Evolutionary conservation across 2,329 filamentous ascomycete species (phyloP), one percentile per base, ranked within the genome.

Genomic region (Falciphora oryzae): DNA sequence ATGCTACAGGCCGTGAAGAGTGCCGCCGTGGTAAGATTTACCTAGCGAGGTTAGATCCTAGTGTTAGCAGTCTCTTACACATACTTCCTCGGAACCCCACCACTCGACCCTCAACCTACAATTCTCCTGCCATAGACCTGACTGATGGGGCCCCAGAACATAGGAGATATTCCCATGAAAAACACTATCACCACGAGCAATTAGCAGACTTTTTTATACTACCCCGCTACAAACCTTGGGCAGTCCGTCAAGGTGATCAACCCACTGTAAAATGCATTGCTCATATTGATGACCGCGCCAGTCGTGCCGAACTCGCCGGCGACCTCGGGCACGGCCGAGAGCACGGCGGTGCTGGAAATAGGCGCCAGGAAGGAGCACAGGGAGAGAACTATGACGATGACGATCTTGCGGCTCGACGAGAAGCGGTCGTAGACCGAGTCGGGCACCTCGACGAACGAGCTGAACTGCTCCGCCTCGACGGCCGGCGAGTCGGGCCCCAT

Each of bases 291-390:
- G 62, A 90, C 80, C 5, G 82, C 81, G 5, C 85, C 86, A 8
- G 81, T 86, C 5, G 85, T 88, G 56, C 79, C 66, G 70, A 80
- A 89, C 4, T 83, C 85, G 10, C 72, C 74, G 5, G 86, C 87
- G 6, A 91, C 85, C 72, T 91, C 87, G 2, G 88, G 87, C 13
- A 88, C 80, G 16, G 87, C 88, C 1, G 87, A 80, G 38, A 90
- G 74, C 56, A 90, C 85, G 1, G 85, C 84, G 0, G 88, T 90
- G 6, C 83, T 87, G 2, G 84, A 86, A 35, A 90, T 84, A 0
- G 91, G 91, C 1, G 91, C 87, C 59, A 94, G 79, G 68, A 94
- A 92, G 31, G 88, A 86, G 75, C 89, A 92, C 72, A 89, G 91
- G 0, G 89, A 88, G 63, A 93, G 76, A 7, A 93, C 82, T 13